A percentile compares a stretch with the other conserved stretches of the same genome.
Evolutionary conservation across 2,329 filamentous ascomycete species (phyloP).

Genomic region (Cadophora sp.): DNA sequence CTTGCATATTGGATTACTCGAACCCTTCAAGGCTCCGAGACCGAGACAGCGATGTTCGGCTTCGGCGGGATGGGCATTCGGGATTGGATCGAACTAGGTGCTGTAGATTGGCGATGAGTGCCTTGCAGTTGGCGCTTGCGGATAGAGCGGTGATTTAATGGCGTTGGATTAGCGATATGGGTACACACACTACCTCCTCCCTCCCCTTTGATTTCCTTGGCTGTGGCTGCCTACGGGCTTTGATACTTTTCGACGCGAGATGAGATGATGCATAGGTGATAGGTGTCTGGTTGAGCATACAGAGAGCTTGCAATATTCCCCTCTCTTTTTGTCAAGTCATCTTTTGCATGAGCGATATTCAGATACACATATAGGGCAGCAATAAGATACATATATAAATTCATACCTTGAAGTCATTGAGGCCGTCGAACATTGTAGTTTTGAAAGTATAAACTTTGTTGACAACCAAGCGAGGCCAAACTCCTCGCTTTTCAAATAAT

Average conservation of each 20-base stretch:
- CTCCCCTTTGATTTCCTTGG: not conserved
- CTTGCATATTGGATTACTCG: constrained; percentile 67
- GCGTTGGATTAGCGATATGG: constrained; percentile 10
- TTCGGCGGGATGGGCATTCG: constrained; percentile 33
- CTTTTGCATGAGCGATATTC: not conserved
- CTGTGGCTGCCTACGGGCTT: constrained; percentile 3
- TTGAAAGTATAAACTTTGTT: not conserved
- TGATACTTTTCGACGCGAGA: not conserved
- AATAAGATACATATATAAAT: not conserved
- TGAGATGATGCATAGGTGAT: constrained; percentile 9
- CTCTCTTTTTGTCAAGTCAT: not conserved
- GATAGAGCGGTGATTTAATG: not conserved
- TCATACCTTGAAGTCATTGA: too few relatives aligned
- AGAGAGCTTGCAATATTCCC: constrained; percentile 5
- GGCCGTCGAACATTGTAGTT: not conserved
- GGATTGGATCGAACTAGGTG: constrained; percentile 38
- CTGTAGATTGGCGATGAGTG: constrained; percentile 32
- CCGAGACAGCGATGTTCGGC: constrained; percentile 23
- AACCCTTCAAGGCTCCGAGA: constrained; percentile 29
- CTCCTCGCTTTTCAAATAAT: too few relatives aligned
- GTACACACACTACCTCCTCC: not conserved
- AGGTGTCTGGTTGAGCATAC: constrained; percentile 12
- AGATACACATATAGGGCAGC: not conserved
- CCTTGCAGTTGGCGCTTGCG: not conserved
- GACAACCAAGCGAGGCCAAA: too few relatives aligned